A percentile compares a stretch with the other conserved stretches of the same genome.
Evolutionary conservation across 495 filamentous ascomycete genomes (phyloP).

Genomic region (Penicillium taxi): DNA sequence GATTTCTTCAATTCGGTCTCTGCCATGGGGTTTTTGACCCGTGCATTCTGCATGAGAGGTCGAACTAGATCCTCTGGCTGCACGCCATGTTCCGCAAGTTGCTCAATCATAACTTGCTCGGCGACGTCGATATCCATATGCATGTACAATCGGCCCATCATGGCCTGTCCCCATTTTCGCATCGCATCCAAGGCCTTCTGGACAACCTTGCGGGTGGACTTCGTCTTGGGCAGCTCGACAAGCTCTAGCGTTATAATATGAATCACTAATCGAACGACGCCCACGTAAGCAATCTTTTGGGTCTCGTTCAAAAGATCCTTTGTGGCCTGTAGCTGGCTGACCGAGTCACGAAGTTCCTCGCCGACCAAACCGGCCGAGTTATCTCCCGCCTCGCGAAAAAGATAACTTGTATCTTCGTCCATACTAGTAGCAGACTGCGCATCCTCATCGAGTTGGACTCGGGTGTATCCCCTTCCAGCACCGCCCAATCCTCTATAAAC

Average conservation of each 20-base stretch:
- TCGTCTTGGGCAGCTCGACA: conserved; percentile 44
- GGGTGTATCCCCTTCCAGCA: conserved; percentile 89
- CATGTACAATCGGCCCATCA: conserved; percentile 85
- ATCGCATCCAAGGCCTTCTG: conserved; percentile 62
- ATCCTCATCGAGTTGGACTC: conserved; percentile 90
- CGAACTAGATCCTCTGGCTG: conserved; percentile 73
- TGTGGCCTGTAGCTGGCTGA: conserved; percentile 89
- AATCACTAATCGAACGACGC: conserved; percentile 71
- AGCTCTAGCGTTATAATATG: conserved; percentile 64
- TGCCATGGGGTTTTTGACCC: conserved; percentile 89
- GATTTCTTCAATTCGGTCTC: conserved; percentile 27
- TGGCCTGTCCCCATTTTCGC: conserved; percentile 95
- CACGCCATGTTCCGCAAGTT: conserved; percentile 87
- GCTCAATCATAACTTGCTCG: conserved; percentile 99
- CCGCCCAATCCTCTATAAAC: conserved; percentile 71
- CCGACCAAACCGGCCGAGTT: conserved; percentile 60
- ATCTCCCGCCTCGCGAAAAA: conserved; percentile 65
- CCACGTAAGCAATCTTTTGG: conserved; percentile 94
- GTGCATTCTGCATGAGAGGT: conserved; percentile 82
- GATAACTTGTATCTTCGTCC: conserved; percentile 94
- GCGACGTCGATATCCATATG: conserved; percentile 90
- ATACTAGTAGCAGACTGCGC: conserved; percentile 87
- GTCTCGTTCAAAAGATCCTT: conserved; percentile 93
- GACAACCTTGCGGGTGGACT: conserved; percentile 58
- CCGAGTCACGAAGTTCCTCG: conserved; percentile 72